These are phyloP conservation scores for Penicillium fuscoglaucum DNA, from an alignment of 2,329 filamentous ascomycete species.

Conservation along the genomic window DNA sequence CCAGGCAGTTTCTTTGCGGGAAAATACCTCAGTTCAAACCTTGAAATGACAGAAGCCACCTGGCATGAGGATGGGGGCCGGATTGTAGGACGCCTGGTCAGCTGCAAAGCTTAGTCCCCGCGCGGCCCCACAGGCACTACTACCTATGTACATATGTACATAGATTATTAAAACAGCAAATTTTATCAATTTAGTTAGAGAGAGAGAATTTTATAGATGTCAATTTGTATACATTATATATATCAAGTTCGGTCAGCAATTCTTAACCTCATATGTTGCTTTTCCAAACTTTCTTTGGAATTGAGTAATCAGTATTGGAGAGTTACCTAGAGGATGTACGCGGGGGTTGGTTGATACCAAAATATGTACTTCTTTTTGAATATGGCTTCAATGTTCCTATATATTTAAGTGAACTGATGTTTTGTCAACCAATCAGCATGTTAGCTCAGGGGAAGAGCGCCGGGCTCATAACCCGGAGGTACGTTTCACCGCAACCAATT, in stretches of 20 bases:
- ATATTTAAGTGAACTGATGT: fast-evolving
- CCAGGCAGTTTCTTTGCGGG: background rate
- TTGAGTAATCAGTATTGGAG: no score
- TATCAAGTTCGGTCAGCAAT: background rate
- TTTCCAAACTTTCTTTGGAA: no score
- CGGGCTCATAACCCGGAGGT: slow-evolving; percentile 51
- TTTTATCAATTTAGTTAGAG: no score
- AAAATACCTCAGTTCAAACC: background rate
- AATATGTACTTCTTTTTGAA: background rate
- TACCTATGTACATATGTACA: no score
- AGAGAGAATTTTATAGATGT: no score
- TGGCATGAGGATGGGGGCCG: background rate
- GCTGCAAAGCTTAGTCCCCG: background rate
- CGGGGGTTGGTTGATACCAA: no score
- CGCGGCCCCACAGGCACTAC: no score
- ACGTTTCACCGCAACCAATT: background rate
- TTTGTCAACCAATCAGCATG: slow-evolving; percentile 31
- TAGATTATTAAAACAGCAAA: no score
- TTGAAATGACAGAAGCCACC: background rate
- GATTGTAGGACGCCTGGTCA: background rate
- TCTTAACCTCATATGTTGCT: background rate
- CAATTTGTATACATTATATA: no score
- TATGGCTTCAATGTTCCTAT: background rate
- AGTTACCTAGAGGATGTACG: no score
- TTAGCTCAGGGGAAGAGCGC: slow-evolving; percentile 49